phyloP scores from a whole-genome alignment of 2,329 filamentous ascomycete species.

The Colletotrichum musicola region DNA sequence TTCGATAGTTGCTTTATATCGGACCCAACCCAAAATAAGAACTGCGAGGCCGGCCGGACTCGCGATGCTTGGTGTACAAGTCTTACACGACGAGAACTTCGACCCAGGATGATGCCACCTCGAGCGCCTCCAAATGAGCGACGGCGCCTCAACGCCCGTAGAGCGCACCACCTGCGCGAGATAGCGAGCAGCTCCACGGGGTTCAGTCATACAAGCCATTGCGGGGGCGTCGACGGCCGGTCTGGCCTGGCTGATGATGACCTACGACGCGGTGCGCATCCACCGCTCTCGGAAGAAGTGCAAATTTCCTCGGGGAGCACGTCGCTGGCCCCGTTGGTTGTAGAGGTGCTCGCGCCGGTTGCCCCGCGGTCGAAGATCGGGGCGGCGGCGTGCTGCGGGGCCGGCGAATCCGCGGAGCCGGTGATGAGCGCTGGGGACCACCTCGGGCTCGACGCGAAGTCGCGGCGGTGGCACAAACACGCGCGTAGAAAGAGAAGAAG shows the following conservation, averaged over 20 bases:
- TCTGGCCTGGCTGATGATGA: slow-evolving; percentile 10
- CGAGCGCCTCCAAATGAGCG: slow-evolving; percentile 52
- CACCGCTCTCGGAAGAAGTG: no score
- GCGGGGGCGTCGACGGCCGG: slow-evolving; percentile 52
- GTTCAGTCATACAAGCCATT: slow-evolving; percentile 47
- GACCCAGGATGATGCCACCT: slow-evolving; percentile 55
- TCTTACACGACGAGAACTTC: slow-evolving; percentile 51
- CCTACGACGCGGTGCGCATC: slow-evolving; percentile 47
- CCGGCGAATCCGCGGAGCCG: slow-evolving; percentile 1
- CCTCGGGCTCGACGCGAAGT: slow-evolving; percentile 16
- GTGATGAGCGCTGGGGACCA: not conserved
- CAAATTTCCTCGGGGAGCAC: slow-evolving; percentile 53
- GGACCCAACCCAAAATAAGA: no score
- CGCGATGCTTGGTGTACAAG: no score
- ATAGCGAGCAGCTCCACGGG: slow-evolving; percentile 53
- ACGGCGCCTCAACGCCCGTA: slow-evolving; percentile 49
- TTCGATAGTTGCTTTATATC: no score
- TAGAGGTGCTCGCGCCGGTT: no score
- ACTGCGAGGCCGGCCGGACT: no score
- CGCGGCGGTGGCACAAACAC: slow-evolving; percentile 7
- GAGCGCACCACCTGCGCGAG: slow-evolving; percentile 57
- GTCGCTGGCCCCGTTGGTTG: not conserved
- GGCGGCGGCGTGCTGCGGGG: slow-evolving; percentile 6
- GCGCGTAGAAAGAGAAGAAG: slow-evolving; percentile 3
- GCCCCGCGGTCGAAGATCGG: not conserved